A percentile compares a stretch with the other conserved stretches of the same genome.
phyloP scores from a whole-genome alignment of 2,329 filamentous ascomycete species.

The Exophiala calicioides region DNA sequence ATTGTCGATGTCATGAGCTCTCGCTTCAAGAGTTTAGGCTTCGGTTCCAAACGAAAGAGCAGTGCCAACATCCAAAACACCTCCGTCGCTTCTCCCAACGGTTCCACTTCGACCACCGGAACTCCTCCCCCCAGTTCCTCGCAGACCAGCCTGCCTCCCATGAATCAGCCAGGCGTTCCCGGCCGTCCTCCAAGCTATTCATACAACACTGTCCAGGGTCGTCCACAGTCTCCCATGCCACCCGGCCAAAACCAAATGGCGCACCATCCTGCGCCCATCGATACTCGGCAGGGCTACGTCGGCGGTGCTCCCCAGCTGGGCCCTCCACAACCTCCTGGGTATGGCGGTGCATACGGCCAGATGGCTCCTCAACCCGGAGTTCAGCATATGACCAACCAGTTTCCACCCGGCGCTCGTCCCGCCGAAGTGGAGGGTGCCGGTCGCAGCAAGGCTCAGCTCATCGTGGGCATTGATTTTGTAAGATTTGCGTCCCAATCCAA shows the following conservation, averaged over 20 bases:
- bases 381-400: constrained; percentile 34
- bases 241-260: constrained; percentile 43
- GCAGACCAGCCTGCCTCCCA: constrained; percentile 58
- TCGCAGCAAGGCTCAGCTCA: constrained; percentile 92
- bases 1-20: constrained; percentile 54
- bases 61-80: constrained; percentile 45
- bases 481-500: constrained; percentile 38
- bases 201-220: constrained; percentile 54
- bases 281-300: constrained; percentile 55
- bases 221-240: constrained; percentile 56
- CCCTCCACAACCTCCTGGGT: constrained; percentile 45
- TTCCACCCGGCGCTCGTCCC: constrained; percentile 35
- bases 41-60: constrained; percentile 52
- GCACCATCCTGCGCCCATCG: constrained; percentile 55
- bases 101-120: constrained; percentile 35
- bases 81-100: constrained; percentile 32
- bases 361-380: constrained; percentile 28
- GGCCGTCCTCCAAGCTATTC: constrained; percentile 67
- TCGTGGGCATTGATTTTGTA: constrained; percentile 98
- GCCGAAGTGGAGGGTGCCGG: constrained; percentile 82
- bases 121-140: constrained; percentile 47
- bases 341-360: constrained; percentile 39
- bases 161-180: constrained; percentile 51
- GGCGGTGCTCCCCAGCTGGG: constrained; percentile 45
- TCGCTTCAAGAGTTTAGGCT: constrained; percentile 52